These are phyloP conservation scores for Fusarium chlamydosporum DNA, from an alignment of 2,329 filamentous ascomycete genomes.

Conservation along the genomic window DNA sequence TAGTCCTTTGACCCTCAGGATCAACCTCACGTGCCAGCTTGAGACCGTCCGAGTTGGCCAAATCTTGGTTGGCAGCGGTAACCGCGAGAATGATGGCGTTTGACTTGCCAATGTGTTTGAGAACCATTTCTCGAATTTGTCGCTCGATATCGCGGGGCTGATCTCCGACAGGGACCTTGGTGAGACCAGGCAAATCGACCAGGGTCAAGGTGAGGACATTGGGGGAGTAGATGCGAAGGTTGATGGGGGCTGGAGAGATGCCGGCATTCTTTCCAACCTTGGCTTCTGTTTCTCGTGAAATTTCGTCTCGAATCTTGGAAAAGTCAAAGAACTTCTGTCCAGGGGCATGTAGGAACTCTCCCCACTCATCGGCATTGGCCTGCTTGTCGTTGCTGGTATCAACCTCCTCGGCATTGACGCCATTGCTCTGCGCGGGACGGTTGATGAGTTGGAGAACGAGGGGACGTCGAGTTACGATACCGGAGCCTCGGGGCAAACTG, in stretches of 20 bases:
- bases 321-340: constrained; percentile 99
- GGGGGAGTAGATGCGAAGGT: constrained; percentile 97
- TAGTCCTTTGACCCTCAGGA: constrained; percentile 96
- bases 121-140: constrained; percentile 97
- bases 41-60: constrained; percentile 97
- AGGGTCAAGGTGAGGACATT: constrained; percentile 97
- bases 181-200: constrained; percentile 95
- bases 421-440: constrained; percentile 81
- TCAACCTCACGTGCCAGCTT: constrained; percentile 98
- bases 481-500: constrained; percentile 95
- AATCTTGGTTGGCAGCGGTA: constrained; percentile 95
- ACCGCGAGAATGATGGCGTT: constrained; percentile 98
- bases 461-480: constrained; percentile 95
- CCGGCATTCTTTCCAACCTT: constrained; percentile 97
- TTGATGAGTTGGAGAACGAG: constrained; percentile 99
- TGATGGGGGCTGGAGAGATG: constrained; percentile 97
- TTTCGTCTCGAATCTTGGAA: constrained; percentile 98
- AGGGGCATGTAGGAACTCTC: constrained; percentile 97
- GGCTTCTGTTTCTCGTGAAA: constrained; percentile 93
- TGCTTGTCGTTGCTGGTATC: constrained; percentile 81
- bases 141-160: constrained; percentile 96
- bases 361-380: constrained; percentile 96
- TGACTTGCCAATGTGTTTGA: constrained; percentile 98
- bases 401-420: constrained; percentile 75
- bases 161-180: constrained; percentile 96